Evolutionary conservation across 805 yeast genomes (phyloP), one percentile per base, ranked within the genome.

Genomic region (Pichia kluyveri): DNA sequence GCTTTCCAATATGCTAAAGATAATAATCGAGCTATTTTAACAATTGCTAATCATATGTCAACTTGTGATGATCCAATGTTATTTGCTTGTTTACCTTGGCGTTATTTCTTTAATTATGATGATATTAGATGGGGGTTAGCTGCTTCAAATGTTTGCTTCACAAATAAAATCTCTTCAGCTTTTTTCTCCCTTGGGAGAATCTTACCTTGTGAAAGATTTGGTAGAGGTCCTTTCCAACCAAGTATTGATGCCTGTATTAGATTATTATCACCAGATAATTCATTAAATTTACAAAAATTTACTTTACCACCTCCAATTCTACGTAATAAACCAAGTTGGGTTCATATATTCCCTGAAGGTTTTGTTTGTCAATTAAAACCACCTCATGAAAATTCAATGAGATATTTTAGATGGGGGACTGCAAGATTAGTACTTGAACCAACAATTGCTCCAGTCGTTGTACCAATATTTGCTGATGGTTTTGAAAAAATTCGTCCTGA

Each of bases 381-480:
- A 36, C 96, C 96, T 0, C 80, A 79, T 60, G 72, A 76, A 44
- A 85, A 87, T 55, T 88, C 97, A 4, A 86, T 93, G 93, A 72
- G 96, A 53, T 91, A 86, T 65, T 91, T 93, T 72, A 83, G 86
- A 60, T 91, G 98, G 98, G 99, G 99, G 0, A 81, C 89, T 1
- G 78, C 96, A 2, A 73, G 99, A 55, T 61, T 90, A 55, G 73
- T 93, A 6, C 66, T 93, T 47, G 99, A 91, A 63, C 72, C 95
- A 10, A 81, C 91, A 0, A 75, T 77, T 50, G 80, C 91, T 0
- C 98, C 99, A 0, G 79, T 90, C 1, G 77, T 91, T 15, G 79
- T 93, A 15, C 98, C 98, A 1, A 83, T 91, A 17, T 91, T 82
- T 59, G 70, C 86, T 6, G 76, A 80, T 44, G 99, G 99, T 0